A percentile compares a stretch with the other conserved stretches of the same genome.
phyloP scores from a whole-genome alignment of 345 rosid species.

The Melaleuca quinquenervia region DNA sequence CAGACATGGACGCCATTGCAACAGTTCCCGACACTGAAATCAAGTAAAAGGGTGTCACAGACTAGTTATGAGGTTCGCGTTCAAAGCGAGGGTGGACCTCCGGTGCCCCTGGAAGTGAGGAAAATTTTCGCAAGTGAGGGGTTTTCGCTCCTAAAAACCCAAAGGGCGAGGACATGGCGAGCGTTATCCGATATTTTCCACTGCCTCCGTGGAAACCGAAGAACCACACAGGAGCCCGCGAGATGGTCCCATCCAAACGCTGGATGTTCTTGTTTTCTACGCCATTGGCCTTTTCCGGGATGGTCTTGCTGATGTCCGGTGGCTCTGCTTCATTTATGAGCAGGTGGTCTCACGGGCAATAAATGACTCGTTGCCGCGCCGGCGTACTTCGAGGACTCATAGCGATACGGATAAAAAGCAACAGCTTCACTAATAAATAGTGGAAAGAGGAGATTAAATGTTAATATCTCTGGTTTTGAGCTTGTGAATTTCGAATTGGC shows the following conservation, averaged over 20 bases:
- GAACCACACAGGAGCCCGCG: conserved; percentile 19
- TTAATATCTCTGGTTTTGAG: not conserved
- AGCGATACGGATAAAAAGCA: not conserved
- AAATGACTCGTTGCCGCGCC: too few species aligned
- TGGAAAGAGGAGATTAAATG: not conserved
- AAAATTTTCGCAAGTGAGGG: not conserved
- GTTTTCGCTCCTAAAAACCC: not conserved
- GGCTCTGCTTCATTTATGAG: too few species aligned
- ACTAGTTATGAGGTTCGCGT: not conserved
- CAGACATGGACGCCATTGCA: conserved; percentile 65
- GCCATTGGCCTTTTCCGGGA: not conserved
- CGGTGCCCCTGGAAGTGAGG: not conserved
- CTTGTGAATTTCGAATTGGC: not conserved
- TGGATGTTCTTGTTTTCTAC: not conserved
- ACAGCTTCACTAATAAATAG: not conserved
- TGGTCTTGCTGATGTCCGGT: not conserved
- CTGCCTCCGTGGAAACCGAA: conserved; percentile 22
- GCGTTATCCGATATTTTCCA: not conserved
- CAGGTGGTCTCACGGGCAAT: too few species aligned
- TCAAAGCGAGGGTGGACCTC: not conserved
- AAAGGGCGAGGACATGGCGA: not conserved
- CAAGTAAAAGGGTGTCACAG: not conserved
- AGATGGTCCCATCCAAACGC: not conserved
- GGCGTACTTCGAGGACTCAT: too few species aligned
- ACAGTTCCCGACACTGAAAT: not conserved